Evolutionary conservation across 441 rosid genomes (phyloP).

Genomic region (Erysimum cheiri): DNA sequence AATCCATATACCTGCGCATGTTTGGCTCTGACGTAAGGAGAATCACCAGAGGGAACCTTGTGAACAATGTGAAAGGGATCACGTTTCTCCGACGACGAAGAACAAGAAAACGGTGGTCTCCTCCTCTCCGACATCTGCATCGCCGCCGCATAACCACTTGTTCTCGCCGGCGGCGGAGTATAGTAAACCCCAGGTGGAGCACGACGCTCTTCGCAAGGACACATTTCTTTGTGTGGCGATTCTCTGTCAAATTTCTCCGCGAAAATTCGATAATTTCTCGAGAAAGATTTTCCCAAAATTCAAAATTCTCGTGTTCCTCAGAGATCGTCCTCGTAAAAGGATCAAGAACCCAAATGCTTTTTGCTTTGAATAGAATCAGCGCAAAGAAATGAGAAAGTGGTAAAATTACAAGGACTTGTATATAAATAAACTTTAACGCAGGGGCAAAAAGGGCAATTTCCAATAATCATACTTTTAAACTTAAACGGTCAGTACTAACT

Average conservation of each 20-base stretch:
- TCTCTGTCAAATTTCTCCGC: neutral
- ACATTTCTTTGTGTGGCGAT: slow-evolving; percentile 35
- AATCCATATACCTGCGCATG: slow-evolving; percentile 61
- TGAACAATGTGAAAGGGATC: slow-evolving; percentile 69
- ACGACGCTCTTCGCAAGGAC: slow-evolving; percentile 41
- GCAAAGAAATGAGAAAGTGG: slow-evolving; percentile 1
- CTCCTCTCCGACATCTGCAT: slow-evolving; percentile 59
- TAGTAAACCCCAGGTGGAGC: slow-evolving; percentile 47
- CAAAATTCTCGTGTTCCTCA: neutral
- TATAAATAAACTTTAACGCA: neutral
- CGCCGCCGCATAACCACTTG: slow-evolving; percentile 20
- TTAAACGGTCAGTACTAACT: neutral
- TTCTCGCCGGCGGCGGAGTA: slow-evolving; percentile 58
- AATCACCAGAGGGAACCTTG: slow-evolving; percentile 79
- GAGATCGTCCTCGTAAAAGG: neutral
- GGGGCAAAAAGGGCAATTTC: slow-evolving; percentile 26
- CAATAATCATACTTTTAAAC: neutral
- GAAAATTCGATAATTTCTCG: neutral
- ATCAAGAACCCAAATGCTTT: slow-evolving; percentile 17
- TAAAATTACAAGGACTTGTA: neutral
- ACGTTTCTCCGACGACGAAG: slow-evolving; percentile 39
- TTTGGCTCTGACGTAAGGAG: slow-evolving; percentile 88
- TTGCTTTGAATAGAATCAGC: neutral
- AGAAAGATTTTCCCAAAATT: neutral
- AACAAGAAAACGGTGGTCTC: slow-evolving; percentile 25